Evolutionary conservation across 768 basidiomycete species (phyloP).

Genomic region (Termitomyces sp.): DNA sequence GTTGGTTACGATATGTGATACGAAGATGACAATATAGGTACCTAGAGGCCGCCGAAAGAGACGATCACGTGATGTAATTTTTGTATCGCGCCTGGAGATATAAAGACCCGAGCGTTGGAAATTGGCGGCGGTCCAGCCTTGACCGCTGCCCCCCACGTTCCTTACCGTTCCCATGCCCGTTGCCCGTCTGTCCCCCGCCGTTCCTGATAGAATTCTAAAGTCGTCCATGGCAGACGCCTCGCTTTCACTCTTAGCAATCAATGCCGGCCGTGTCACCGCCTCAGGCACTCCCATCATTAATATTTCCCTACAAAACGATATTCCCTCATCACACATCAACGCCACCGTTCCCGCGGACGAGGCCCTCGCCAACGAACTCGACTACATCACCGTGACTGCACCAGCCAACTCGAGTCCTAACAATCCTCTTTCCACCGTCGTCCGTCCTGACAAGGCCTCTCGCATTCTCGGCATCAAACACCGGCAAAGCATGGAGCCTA

Average conservation of each 20-base stretch:
- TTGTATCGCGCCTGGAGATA: background rate
- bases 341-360: conserved; percentile 27
- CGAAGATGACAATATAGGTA: background rate
- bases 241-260: conserved; percentile 22
- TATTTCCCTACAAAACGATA: conserved; percentile 34
- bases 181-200: conserved; percentile 18
- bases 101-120: background rate
- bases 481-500: conserved; percentile 78
- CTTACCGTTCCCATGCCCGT: conserved; percentile 2
- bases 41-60: background rate
- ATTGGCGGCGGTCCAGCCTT: background rate
- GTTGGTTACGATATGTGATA: conserved; percentile 23
- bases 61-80: conserved; percentile 10
- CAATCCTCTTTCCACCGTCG: conserved; percentile 26
- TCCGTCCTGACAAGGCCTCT: conserved; percentile 68
- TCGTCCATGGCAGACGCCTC: conserved; percentile 33
- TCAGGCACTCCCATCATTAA: conserved; percentile 50
- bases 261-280: conserved; percentile 21
- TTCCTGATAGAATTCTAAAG: conserved; percentile 40
- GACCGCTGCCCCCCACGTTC: conserved; percentile 4
- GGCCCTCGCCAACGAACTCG: conserved; percentile 65
- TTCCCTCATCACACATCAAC: conserved; percentile 19
- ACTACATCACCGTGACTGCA: conserved; percentile 56
- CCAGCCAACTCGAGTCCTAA: conserved; percentile 28
- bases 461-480: conserved; percentile 73